Evolutionary conservation across 1,284 basidiomycete species (phyloP).

Genomic region (Fomitopsis pinicola): DNA sequence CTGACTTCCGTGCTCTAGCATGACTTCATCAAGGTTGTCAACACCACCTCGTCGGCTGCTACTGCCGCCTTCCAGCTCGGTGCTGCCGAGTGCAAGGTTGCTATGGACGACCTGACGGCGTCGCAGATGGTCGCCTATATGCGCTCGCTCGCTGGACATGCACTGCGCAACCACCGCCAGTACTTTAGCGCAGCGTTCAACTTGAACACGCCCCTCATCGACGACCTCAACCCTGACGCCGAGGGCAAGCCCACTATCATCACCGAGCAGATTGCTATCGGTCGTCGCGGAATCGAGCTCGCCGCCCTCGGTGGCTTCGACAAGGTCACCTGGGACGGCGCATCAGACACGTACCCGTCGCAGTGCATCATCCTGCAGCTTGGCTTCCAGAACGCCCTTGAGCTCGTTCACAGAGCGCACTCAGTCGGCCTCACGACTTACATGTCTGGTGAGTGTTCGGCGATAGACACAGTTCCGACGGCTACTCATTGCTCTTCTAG

Average conservation of each 20-base stretch:
- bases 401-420: constrained; percentile 1
- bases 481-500: background rate
- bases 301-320: constrained; percentile 1
- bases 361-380: constrained; percentile 1
- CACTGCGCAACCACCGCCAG: background rate
- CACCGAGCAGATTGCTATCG: background rate
- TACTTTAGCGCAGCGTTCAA: constrained; percentile 3
- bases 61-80: constrained; percentile 1
- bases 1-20: background rate
- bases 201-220: background rate
- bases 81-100: constrained; percentile 2
- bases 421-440: background rate
- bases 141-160: background rate
- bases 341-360: constrained; percentile 3
- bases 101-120: background rate
- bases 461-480: too few relatives aligned
- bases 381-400: background rate
- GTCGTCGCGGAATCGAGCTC: constrained; percentile 1
- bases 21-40: constrained; percentile 1
- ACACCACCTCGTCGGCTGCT: background rate
- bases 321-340: constrained; percentile 4
- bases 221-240: background rate
- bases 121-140: constrained; percentile 5
- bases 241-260: background rate
- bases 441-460: background rate